Evolutionary conservation across 495 filamentous ascomycete species (phyloP), one percentile per base, ranked within the genome.

Genomic region (Penicillium paradoxum): DNA sequence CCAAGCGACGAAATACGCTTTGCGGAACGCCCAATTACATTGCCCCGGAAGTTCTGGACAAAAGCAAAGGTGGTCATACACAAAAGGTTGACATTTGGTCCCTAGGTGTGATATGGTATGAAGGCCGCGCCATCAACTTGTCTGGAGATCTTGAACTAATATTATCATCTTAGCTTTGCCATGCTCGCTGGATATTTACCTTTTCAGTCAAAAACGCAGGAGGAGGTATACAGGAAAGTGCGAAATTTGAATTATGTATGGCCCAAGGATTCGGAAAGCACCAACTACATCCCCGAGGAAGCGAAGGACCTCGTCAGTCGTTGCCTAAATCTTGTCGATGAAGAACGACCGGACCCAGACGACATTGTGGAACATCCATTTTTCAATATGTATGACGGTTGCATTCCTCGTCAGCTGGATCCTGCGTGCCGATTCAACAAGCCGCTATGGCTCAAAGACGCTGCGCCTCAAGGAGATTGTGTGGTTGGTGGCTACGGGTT

Each of bases 11-110:
- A 60, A 95, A 84, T 33, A 99, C 95, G 0, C 77, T 99, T 42
- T 99, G 95, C 57, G 95, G 95, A 27, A 97, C 95, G 11, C 95
- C 95, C 2, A 97, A 97, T 67, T 99, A 99, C 69, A 95, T 99
- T 67, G 95, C 95, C 0, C 93, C 93, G 2, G 93, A 99, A 66
- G 91, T 99, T 53, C 79, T 97, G 46, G 85, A 86, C 45, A 65
- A 67, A 57, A 76, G 70, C 49, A 91, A 88, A 63, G 87, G 87
- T 24, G 91, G 91, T 3, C 91, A 97, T 67, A 90, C 89, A 41
- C 88, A 93, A 52, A 87, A 88, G 63, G 93, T 99, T 7, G 93
- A 99, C 67, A 84, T 97, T 53, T 99, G 93, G 93, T 93, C 92
- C 14, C 79, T 97, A 50, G 93, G 93, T 32, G 89, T 97, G 49